Evolutionary conservation across 768 basidiomycete genomes (phyloP).

Genomic region (Tricholoma sp.): DNA sequence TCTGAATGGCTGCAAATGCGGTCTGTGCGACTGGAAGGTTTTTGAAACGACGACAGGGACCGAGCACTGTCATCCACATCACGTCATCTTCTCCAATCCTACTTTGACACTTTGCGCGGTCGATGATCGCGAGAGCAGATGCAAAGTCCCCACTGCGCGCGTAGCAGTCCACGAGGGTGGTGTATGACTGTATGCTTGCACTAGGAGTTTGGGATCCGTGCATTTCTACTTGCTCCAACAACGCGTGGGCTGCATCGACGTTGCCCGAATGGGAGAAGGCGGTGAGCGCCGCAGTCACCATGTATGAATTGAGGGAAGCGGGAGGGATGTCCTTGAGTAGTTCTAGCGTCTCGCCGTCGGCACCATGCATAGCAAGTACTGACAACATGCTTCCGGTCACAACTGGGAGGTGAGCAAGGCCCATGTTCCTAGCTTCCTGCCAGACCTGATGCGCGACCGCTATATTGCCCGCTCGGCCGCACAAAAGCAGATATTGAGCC

Average conservation of each 20-base stretch:
- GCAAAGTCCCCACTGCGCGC: neutral
- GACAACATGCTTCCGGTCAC: neutral
- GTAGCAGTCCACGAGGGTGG: neutral
- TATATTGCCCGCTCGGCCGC: neutral
- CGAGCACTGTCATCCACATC: neutral
- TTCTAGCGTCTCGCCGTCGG: neutral
- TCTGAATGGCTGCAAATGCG: neutral
- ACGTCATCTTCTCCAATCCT: neutral
- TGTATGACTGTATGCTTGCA: neutral
- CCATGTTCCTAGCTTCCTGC: slow-evolving; percentile 1
- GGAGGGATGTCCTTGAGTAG: neutral
- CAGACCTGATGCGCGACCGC: neutral
- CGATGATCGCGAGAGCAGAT: neutral
- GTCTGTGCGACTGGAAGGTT: neutral
- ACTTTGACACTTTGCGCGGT: neutral
- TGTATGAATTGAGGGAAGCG: neutral
- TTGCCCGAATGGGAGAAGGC: neutral
- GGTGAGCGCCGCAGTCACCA: neutral
- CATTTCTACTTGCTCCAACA: neutral
- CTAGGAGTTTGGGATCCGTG: neutral
- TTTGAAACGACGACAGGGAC: neutral
- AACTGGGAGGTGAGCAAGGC: neutral
- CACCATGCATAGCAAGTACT: neutral
- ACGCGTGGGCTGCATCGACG: neutral
- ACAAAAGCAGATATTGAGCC: slow-evolving; percentile 1